Percentiles rank a stretch among this genome's conserved stretches.
These are phyloP conservation scores for Cladosporium sp. DNA, from an alignment of 2,329 filamentous ascomycete genomes.

Conservation along the genomic window DNA sequence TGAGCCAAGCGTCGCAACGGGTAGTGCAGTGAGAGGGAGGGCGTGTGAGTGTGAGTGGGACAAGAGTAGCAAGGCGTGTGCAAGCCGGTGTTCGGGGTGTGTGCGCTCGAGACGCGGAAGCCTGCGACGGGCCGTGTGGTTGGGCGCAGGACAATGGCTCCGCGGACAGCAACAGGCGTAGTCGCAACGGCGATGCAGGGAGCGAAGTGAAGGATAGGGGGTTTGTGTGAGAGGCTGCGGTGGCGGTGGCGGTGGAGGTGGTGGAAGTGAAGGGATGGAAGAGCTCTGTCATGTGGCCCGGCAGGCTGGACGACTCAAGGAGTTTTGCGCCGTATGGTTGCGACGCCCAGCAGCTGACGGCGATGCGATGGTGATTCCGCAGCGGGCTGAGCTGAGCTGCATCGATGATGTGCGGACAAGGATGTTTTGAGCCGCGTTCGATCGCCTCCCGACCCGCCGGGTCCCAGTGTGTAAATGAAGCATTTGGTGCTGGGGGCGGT, in stretches of 20 bases:
- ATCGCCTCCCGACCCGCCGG: conserved; percentile 17
- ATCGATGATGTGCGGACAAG: conserved; percentile 15
- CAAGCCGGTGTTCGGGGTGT: conserved; percentile 2
- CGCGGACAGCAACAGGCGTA: not conserved
- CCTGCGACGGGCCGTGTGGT: conserved; percentile 12
- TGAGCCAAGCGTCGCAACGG: conserved; percentile 19
- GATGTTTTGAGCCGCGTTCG: conserved; percentile 17
- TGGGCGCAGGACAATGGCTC: conserved; percentile 11
- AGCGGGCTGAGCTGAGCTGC: conserved; percentile 5
- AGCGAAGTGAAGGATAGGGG: not conserved
- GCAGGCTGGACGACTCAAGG: not conserved
- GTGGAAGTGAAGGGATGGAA: not conserved
- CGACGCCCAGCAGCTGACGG: conserved; percentile 1
- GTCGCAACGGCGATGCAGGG: not conserved
- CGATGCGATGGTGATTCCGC: conserved; percentile 9
- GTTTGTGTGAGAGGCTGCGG: not conserved
- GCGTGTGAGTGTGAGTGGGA: conserved; percentile 6
- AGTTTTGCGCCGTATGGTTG: not conserved
- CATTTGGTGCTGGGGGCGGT: conserved; percentile 12
- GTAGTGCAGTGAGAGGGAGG: conserved; percentile 13
- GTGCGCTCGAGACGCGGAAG: conserved; percentile 10
- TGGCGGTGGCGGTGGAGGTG: not conserved
- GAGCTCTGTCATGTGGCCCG: not conserved
- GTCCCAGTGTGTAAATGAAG: conserved; percentile 14
- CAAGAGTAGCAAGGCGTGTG: conserved; percentile 17